Conservation (phyloP, 176 grass and related monocot species). For the Cenchrus purpureus region DNA sequence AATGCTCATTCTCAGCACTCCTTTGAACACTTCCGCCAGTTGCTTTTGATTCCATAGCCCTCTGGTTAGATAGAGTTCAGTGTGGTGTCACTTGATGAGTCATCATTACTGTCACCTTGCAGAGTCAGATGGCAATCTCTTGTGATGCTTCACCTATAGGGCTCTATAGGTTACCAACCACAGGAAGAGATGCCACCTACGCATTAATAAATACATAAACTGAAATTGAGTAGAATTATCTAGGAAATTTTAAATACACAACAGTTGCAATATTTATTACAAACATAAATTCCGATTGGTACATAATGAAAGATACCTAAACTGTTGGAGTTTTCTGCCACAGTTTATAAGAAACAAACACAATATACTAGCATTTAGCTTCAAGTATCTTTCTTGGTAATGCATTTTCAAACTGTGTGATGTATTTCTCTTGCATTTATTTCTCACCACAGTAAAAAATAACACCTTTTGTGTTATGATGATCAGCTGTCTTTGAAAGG, state of each 20-base stretch:
- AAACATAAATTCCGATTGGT: neutral
- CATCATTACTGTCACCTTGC: constrained; percentile 43
- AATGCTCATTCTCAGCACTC: constrained; percentile 36
- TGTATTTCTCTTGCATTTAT: neutral
- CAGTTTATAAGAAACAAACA: neutral
- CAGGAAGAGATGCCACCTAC: neutral
- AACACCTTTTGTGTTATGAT: constrained; percentile 23
- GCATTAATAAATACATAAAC: neutral
- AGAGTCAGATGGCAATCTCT: constrained; percentile 44
- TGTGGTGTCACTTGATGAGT: constrained; percentile 51
- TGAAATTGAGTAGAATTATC: neutral
- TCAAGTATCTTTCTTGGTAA: constrained; percentile 3
- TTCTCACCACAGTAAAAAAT: constrained; percentile 15
- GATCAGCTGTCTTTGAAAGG: constrained; percentile 76
- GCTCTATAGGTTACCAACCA: neutral
- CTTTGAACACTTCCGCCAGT: constrained; percentile 44
- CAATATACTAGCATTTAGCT: neutral
- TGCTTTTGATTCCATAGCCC: constrained; percentile 28
- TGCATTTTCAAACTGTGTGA: neutral
- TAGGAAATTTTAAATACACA: neutral
- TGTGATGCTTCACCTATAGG: constrained; percentile 38
- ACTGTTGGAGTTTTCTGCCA: neutral
- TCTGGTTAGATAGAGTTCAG: constrained; percentile 18
- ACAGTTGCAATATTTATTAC: neutral
- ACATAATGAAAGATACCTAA: too few species aligned